Evolutionary conservation across 768 basidiomycete genomes (phyloP), one percentile per base, ranked within the genome.

Genomic region (Podaxis sp.): DNA sequence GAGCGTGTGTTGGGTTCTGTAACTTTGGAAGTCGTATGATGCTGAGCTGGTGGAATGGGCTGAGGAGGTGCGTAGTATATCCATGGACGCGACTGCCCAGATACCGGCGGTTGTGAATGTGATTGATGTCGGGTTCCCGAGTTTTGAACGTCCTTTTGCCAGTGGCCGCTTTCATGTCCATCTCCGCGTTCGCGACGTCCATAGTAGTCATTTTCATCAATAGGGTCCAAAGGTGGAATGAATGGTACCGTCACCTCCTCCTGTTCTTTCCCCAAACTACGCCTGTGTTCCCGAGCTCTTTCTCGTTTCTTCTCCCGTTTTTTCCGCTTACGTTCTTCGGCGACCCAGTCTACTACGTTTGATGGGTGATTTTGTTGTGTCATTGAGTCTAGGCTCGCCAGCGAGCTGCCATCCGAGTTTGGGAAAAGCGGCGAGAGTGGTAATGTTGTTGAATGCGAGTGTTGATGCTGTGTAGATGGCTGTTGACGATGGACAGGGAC

Each of bases 301-400:
- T 46, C 22, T 12, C n/a, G n/a, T 57, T 28, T 44, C 37, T n/a
- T 46, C 49, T 65, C 50, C 15, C 56, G 41, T 46, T 58, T 54
- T 24, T 13, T 49, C 51, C 20, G 50, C 52, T 59, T 48, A 17
- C 30, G 17, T 37, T 63, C 44, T 8, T 36, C 24, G 30, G 26
- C 48, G 40, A n/a, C 15, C 30, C n/a, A 30, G 11, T 28, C 37
- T 24, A 13, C 5, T n/a, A 6, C 12, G 20, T 15, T 22, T 17
- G 20, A 36, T 3, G 20, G 10, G 4, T 12, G 38, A 22, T 7
- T 13, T 30, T n/a, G 24, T 1, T 15, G 56, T 28, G 17, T 20
- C 11, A 26, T 38, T 10, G 20, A 8, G 15, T 17, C 22, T 15
- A 24, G 2, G 22, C n/a, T 40, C 20, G 38, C 22, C 15, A 56